A percentile compares a stretch with the other conserved stretches of the same genome.
Conservation (phyloP, 805 yeast species). For the Yamadazyma ubonensis region DNA sequence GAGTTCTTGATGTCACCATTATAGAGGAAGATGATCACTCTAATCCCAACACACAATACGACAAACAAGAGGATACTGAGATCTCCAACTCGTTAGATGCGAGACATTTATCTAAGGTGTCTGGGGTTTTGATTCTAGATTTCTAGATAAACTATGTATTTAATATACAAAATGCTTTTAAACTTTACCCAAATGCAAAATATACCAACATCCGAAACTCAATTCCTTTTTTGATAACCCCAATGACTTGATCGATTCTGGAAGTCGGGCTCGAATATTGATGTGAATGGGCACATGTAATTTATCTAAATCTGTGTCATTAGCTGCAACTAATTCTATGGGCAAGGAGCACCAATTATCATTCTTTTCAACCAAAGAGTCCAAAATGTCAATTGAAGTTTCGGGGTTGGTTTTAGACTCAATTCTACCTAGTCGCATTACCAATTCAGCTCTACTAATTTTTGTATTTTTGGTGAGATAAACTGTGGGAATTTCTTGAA, state of each 20-base stretch:
- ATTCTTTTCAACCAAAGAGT: slow-evolving; percentile 22
- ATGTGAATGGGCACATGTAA: slow-evolving; percentile 32
- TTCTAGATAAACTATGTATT: slow-evolving; percentile 40
- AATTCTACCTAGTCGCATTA: slow-evolving; percentile 21
- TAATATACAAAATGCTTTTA: too few species aligned
- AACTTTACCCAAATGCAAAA: slow-evolving; percentile 12
- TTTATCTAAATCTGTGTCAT: slow-evolving; percentile 6
- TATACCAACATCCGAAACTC: slow-evolving; percentile 28
- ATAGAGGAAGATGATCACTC: slow-evolving; percentile 17
- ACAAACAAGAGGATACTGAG: slow-evolving; percentile 1
- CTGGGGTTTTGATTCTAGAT: slow-evolving; percentile 58
- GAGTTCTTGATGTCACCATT: slow-evolving; percentile 16
- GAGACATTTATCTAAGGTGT: slow-evolving; percentile 52
- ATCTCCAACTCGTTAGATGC: slow-evolving; percentile 45
- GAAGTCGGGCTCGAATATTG: slow-evolving; percentile 24
- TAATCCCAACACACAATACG: slow-evolving; percentile 11
- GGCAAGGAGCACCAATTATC: slow-evolving; percentile 39
- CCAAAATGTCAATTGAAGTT: slow-evolving; percentile 17
- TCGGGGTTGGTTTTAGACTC: slow-evolving; percentile 11
- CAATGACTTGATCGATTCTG: slow-evolving; percentile 19
- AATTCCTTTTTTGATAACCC: slow-evolving; percentile 18
- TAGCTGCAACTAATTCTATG: slow-evolving; percentile 14
- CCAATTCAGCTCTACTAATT: slow-evolving; percentile 30
- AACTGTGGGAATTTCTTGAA: slow-evolving; percentile 37
- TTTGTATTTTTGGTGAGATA: slow-evolving; percentile 29